A percentile compares a stretch with the other conserved stretches of the same genome.
phyloP scores from a whole-genome alignment of 192 early-diverging fungal species.

The Rhizoclosmatium sp. region DNA sequence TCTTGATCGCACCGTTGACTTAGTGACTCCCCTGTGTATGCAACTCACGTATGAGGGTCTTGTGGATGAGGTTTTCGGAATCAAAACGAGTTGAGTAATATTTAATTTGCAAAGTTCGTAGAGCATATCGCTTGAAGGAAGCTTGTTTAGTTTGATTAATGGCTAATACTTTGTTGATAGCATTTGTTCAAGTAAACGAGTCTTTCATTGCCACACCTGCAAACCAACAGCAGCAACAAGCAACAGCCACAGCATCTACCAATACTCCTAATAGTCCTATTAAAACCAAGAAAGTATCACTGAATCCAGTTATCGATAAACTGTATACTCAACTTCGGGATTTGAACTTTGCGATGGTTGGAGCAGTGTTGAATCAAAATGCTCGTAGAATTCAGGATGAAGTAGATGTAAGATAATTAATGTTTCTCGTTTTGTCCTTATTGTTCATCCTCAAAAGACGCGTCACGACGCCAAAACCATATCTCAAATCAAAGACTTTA shows the following conservation, averaged over 20 bases:
- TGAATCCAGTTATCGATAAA: slow-evolving; percentile 79
- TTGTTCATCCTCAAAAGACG: slow-evolving; percentile 56
- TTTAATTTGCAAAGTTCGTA: slow-evolving; percentile 14
- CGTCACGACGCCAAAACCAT: slow-evolving; percentile 91
- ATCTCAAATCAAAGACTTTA: slow-evolving; percentile 92
- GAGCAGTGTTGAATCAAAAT: slow-evolving; percentile 79
- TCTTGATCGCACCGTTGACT: slow-evolving; percentile 88
- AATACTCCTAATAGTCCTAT: slow-evolving; percentile 11
- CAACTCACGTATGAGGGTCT: slow-evolving; percentile 97
- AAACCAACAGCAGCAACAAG: slow-evolving; percentile 11
- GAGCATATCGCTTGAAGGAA: slow-evolving; percentile 50
- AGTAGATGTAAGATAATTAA: slow-evolving; percentile 69
- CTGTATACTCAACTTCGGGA: slow-evolving; percentile 84
- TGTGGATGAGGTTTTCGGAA: slow-evolving; percentile 92
- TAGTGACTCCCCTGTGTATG: slow-evolving; percentile 91
- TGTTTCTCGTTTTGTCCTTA: not conserved
- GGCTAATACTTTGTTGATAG: slow-evolving; percentile 70
- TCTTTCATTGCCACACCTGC: slow-evolving; percentile 3
- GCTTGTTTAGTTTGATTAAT: slow-evolving; percentile 58
- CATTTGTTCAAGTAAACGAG: slow-evolving; percentile 35
- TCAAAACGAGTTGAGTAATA: slow-evolving; percentile 65
- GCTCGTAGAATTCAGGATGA: slow-evolving; percentile 86
- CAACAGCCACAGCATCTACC: not conserved
- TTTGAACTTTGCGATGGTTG: slow-evolving; percentile 92
- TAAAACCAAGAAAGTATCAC: slow-evolving; percentile 71